phyloP scores from a whole-genome alignment of 2,329 filamentous ascomycete species.

The Polytolypa hystricis region DNA sequence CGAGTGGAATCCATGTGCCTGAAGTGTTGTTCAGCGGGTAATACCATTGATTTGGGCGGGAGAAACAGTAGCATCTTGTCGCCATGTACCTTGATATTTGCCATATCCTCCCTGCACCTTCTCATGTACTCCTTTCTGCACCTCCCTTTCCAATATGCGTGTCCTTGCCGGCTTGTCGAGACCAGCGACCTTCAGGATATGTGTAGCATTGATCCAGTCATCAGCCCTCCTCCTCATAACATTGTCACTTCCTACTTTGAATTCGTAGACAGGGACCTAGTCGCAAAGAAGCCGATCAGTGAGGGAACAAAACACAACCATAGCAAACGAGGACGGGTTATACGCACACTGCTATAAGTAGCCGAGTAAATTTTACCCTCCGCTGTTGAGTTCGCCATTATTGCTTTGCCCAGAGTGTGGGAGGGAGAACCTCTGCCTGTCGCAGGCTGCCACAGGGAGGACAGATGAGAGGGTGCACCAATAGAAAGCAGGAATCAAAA shows the following conservation, averaged over 20 bases:
- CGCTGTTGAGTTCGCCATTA: too few relatives aligned
- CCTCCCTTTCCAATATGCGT: conserved; percentile 87
- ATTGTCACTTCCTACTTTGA: conserved; percentile 77
- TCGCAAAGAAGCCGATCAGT: conserved; percentile 6
- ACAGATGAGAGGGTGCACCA: too few relatives aligned
- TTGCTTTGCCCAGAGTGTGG: too few relatives aligned
- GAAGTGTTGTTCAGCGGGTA: conserved; percentile 3
- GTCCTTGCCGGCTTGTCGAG: conserved; percentile 96
- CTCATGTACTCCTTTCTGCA: conserved; percentile 92
- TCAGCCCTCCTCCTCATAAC: conserved; percentile 90
- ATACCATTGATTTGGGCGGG: neutral
- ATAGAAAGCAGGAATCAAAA: too few relatives aligned
- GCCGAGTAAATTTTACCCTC: conserved; percentile 48
- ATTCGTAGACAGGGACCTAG: conserved; percentile 91
- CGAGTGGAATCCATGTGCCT: conserved; percentile 94
- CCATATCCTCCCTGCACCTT: conserved; percentile 98
- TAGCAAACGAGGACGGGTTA: conserved; percentile 5
- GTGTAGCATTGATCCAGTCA: conserved; percentile 99
- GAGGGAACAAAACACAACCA: conserved; percentile 3
- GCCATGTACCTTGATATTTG: conserved; percentile 73
- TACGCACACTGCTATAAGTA: conserved; percentile 51
- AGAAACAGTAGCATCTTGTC: neutral
- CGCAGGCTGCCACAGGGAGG: too few relatives aligned
- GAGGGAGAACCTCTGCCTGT: too few relatives aligned
- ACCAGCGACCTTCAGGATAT: conserved; percentile 92